Base-by-base conservation (phyloP, 768 basidiomycete species). In the Boletus reticuloceps region DNA sequence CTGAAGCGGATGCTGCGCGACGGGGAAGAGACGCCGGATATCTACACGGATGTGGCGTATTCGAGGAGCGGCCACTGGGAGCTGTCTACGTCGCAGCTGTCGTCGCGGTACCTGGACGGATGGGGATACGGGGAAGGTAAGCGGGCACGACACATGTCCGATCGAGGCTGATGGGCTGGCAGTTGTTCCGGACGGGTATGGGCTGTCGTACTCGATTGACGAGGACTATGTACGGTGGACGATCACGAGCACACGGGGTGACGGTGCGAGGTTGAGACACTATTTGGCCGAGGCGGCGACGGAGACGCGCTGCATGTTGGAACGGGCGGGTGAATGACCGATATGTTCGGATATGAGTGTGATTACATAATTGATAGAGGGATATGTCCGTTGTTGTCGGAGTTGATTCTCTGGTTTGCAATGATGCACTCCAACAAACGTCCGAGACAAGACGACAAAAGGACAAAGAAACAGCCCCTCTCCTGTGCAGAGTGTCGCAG, bases 41-140 rank as follows among this genome's bases (percentile, higher is more conserved):
- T 97, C 4, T 95, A 91, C 75, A 79, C 66, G 46, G 94, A 98
- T 64, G 72, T 74, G 50, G 84, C 88, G 9, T 96, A 79, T 65
- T 64, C 75, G 8, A 79, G 78, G 69, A 89, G 87, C 42, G 83
- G 70, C 58, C 90, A 96, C 70, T 99, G 97, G 97, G 90, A 96
- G 72, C 75, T 98, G 61, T 91, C 87, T 39, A 99, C 97, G 19
- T 89, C 86, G 58, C 91, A 97, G 72, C 75, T 98, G 54, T 88
- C 86, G 47, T 87, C 84, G 42, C 78, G 77, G 48, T 94, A 80
- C 70, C 76, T 99, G 34, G 91, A 95, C 62, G 94, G 94, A 20
- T 98, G 96, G 96, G 97, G 96, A 14, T 98, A 98, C 67, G 94
- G 94, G 9, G 92, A 96, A 81, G 91, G 91, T 91, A 55, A 59